Base-by-base conservation (phyloP, 2,329 filamentous ascomycete species). In the Calonectria multiphialidica region DNA sequence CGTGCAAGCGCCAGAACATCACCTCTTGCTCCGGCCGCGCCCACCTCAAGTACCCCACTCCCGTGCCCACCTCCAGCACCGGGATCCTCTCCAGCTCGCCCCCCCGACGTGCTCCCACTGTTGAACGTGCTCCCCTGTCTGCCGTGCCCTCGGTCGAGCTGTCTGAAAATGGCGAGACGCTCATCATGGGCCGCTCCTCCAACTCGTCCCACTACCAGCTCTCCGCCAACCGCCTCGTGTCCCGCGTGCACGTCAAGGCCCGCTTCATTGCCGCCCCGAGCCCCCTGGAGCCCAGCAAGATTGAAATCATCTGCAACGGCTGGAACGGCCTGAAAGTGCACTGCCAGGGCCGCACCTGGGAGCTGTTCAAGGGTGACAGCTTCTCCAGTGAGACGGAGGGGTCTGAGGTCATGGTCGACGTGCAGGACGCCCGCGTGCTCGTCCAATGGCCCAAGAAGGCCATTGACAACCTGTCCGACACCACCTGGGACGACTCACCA, bases 311-410 rank as follows among this genome's bases (percentile, higher is more conserved):
- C 80, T 99, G 97, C 87, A 91, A 94, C 80, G 97, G 97, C 25
- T 98, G 96, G 96, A 99, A 99, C 83, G 97, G 97, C 18, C 88
- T 97, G 76, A 98, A 95, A 86, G 86, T 99, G 77, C 95, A 98
- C 85, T 98, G 95, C 86, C 93, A 96, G 84, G 95, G 95, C 69
- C 92, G 93, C 76, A 93, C 95, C 3, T 96, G 94, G 88, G 95
- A 98, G 76, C 85, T 99, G 79, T 89, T 88, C 75, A 98, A 98
- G 86, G 95, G 94, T 21, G 95, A 98, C 82, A 94, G 91, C 62
- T 98, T 98, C 84, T 93, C 93, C 57, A 98, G 95, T 70, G 95
- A 98, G 84, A 96, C 95, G 35, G 94, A 96, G 81, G 91, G 93
- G 76, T 92, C 92, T 21, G 95, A 98, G 80, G 95, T 99, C 82